A percentile compares a stretch with the other conserved stretches of the same genome.
These are phyloP conservation scores for Pseudogymnoascus sp. DNA, from an alignment of 2,329 filamentous ascomycete genomes.

Conservation along the genomic window DNA sequence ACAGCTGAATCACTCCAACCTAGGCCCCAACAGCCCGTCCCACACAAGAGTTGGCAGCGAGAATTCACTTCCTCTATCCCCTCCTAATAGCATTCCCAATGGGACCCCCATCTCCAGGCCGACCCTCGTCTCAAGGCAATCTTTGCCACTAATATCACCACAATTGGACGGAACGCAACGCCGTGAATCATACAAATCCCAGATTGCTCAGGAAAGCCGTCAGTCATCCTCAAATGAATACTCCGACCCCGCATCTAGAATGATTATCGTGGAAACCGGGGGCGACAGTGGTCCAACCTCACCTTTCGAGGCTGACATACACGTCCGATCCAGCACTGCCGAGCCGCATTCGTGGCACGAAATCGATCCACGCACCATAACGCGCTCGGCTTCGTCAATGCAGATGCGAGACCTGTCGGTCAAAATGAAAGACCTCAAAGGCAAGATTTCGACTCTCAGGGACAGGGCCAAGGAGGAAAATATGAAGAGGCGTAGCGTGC, in stretches of 20 bases:
- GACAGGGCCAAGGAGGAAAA: conserved; percentile 56
- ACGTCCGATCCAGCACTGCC: conserved; percentile 18
- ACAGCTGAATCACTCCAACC: conserved; percentile 16
- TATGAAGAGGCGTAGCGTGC: conserved; percentile 51
- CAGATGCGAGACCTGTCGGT: conserved; percentile 52
- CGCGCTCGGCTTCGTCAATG: conserved; percentile 25
- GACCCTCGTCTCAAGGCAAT: not conserved
- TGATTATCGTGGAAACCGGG: not conserved
- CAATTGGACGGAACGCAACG: not conserved
- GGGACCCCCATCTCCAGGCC: not conserved
- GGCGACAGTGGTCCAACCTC: not conserved
- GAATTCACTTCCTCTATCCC: conserved; percentile 41
- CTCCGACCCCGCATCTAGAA: not conserved
- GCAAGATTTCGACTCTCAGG: conserved; percentile 57
- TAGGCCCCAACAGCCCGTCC: conserved; percentile 31
- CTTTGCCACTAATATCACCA: not conserved
- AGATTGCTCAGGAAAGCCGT: not conserved
- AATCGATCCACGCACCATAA: conserved; percentile 13
- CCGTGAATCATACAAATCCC: not conserved
- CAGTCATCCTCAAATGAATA: not conserved
- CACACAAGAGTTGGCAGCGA: conserved; percentile 57
- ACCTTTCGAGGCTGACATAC: not conserved
- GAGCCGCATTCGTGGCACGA: conserved; percentile 14
- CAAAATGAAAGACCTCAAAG: conserved; percentile 61
- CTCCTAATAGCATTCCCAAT: conserved; percentile 25